Evolutionary conservation across 352 stramenopile species (phyloP), one percentile per base, ranked within the genome.

Genomic region (Globisporangium mamillatum): DNA sequence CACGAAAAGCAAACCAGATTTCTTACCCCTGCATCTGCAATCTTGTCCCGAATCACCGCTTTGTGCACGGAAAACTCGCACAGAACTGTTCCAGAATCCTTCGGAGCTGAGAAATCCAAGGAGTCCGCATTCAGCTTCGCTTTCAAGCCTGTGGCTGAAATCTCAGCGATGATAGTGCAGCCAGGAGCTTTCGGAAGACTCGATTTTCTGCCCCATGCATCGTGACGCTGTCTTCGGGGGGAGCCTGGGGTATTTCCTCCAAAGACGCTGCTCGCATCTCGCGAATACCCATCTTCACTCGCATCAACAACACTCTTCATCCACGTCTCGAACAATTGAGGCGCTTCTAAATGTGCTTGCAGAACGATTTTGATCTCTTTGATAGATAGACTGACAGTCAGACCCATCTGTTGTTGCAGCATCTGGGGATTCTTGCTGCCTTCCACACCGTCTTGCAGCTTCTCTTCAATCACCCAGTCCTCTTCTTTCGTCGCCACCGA

Each of bases 351-450:
- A 36, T 80, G 78, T 16, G 78, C 82, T 22, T 80, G 70, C 29
- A 87, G 57, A 20, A 73, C 75, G 44, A 89, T 59, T 60, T 85
- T 89, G 41, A 89, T 72, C 59, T 86, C 78, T 38, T 86, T 73
- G 32, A 87, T 59, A 2, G 77, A 36, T 22, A 81, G 74, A 25
- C 70, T 66, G 3, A 81, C 52, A 55, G 48, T 50, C 18, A 73
- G 14, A 9, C 67, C 62, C 12, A 69, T 9, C 18, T 29, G 38
- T 29, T 22, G 44, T 3, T 25, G 18, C 44, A 25, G 41, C 41
- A 22, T 27, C 53, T 22, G 53, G 27, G 22, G 18, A 18, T 41
- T 44, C n/a, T 16, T 38, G 1, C 41, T 10, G 25, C 16, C 41
- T 4, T 3, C 38, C 16, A 22, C 25, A 44, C 4, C 27, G 6